Evolutionary conservation across 129 eudicot genomes (phyloP).

Genomic region (Flaveria robusta): DNA sequence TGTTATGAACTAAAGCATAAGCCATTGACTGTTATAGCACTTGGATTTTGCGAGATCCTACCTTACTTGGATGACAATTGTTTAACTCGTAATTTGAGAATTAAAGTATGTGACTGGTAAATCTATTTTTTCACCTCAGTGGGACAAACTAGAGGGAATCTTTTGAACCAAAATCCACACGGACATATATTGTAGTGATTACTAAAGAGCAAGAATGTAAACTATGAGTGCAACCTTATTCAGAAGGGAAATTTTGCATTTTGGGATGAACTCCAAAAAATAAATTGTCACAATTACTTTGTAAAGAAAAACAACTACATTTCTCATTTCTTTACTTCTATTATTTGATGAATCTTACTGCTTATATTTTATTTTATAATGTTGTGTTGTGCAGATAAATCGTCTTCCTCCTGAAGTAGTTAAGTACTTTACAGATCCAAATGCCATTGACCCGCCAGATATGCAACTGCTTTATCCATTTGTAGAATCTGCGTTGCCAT

Average conservation of each 20-base stretch:
- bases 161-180: slow-evolving; percentile 7
- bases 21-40: slow-evolving; percentile 7
- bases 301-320: neutral
- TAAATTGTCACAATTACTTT: slow-evolving; percentile 1
- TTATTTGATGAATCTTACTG: slow-evolving; percentile 1
- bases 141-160: slow-evolving; percentile 5
- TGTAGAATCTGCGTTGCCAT: slow-evolving; percentile 94
- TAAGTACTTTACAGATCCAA: slow-evolving; percentile 95
- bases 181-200: neutral
- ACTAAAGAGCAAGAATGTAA: slow-evolving; percentile 1
- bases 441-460: slow-evolving; percentile 98
- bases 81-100: neutral
- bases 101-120: slow-evolving; percentile 12
- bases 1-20: slow-evolving; percentile 21
- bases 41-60: slow-evolving; percentile 10
- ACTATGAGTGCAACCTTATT: slow-evolving; percentile 4
- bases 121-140: neutral
- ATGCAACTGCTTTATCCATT: slow-evolving; percentile 86
- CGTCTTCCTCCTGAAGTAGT: slow-evolving; percentile 97
- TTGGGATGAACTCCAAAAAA: slow-evolving; percentile 8
- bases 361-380: slow-evolving; percentile 12
- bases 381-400: slow-evolving; percentile 58
- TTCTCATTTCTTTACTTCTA: neutral
- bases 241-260: neutral
- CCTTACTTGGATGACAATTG: slow-evolving; percentile 1